Evolutionary conservation across 495 filamentous ascomycete species (phyloP), one percentile per base, ranked within the genome.

Genomic region (Xylaria castorea): DNA sequence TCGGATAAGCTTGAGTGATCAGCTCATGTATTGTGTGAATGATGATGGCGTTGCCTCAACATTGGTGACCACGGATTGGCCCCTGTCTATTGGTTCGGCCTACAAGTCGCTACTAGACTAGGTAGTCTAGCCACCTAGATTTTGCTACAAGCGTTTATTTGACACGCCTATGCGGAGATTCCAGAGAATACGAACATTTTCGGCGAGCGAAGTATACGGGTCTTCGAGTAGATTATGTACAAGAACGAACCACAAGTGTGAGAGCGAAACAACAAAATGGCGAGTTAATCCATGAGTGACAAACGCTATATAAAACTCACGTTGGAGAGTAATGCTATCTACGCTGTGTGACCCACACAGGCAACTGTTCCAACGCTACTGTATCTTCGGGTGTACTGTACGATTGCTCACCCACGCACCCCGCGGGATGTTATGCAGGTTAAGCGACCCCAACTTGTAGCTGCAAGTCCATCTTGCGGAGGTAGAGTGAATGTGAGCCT

Each of bases 341-440:
- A 34, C 66, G 50, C 36, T 0, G 14, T 42, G 61, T 42, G 69
- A 61, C 53, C 67, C 67, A 68, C 40, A n/a, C 66, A 69, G 38
- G 51, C 51, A 44, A 58, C 50, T 51, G 38, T 20, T 44, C 22
- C 51, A 12, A 8, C 27, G 36, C 51, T 32, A n/a, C 16, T n/a
- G 18, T 36, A 61, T 58, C 67, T 44, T 58, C 27, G 53, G 51
- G 30, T 68, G 38, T 42, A 42, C 38, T 42, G 38, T 32, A 44
- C 22, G 58, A 67, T 40, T 25, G 64, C 64, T 36, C 50, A 30
- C 66, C 66, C 66, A 68, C 50, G 50, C 34, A 67, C 65, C 66
- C 66, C 60, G 50, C 69, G 62, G 69, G 48, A 65, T 71, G 69
- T 53, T 46, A 71, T 71, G 69, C 69, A 65, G 46, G 18, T 64